Percentiles rank a stretch among this genome's conserved stretches.
Conservation (phyloP, 2,329 filamentous ascomycete species). For the Tolypocladium tropicale region DNA sequence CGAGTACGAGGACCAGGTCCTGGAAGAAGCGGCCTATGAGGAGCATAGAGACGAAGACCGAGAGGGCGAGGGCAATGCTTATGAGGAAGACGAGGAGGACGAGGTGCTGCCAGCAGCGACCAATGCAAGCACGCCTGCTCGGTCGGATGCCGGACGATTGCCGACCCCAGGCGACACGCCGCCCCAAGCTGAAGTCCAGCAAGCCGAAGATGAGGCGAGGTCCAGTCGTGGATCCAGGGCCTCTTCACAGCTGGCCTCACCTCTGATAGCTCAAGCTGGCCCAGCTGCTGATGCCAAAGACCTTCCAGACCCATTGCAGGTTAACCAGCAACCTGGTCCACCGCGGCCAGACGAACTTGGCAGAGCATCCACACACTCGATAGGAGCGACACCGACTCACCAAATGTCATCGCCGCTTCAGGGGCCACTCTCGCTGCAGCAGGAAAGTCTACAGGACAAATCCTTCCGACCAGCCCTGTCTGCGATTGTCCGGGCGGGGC, state of each 20-base stretch:
- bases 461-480: constrained; percentile 36
- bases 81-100: constrained; percentile 6
- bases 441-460: constrained; percentile 17
- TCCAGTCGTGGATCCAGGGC: not conserved
- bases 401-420: constrained; percentile 27
- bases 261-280: not conserved
- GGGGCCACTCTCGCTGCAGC: constrained; percentile 19
- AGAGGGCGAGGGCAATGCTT: not conserved
- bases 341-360: constrained; percentile 5
- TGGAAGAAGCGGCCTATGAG: constrained; percentile 2
- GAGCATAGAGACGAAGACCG: constrained; percentile 3
- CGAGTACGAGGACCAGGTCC: not conserved
- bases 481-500: constrained; percentile 47
- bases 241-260: not conserved
- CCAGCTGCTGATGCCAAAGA: not conserved
- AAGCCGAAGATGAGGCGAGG: constrained; percentile 10
- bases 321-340: constrained; percentile 6
- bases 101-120: constrained; percentile 10
- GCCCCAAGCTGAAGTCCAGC: constrained; percentile 20
- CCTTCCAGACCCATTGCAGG: constrained; percentile 3
- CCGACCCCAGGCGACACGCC: constrained; percentile 44
- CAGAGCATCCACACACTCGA: constrained; percentile 11
- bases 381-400: constrained; percentile 24
- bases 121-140: constrained; percentile 21
- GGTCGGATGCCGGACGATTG: constrained; percentile 32